Base-by-base conservation (phyloP, 495 filamentous ascomycete species). In the Podospora fimiseda region DNA sequence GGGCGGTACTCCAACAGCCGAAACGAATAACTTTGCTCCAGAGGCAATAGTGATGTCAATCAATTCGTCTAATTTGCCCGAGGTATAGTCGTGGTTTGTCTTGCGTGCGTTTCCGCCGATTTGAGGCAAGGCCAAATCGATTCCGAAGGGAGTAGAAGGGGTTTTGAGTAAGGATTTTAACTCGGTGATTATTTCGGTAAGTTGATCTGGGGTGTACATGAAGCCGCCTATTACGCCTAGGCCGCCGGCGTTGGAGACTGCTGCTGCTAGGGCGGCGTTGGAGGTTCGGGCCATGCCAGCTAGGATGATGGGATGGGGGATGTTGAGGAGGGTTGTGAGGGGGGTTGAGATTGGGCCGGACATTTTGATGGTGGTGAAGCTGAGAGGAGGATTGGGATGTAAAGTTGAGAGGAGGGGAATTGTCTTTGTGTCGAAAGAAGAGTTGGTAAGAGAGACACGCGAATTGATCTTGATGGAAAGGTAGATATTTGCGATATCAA, bases 31-130 rank as follows among this genome's bases (percentile, higher is more conserved):
- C 67, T 73, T 80, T n/a, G 89, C 83, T 21, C 86, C 82, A 59
- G 87, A 84, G 50, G 78, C 74, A 60, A 95, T 86, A 4, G 84
- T 83, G 43, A 93, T 86, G 52, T 87, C 84, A 58, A 94, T 82
- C 20, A 94, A 75, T 65, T 90, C 84, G 66, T 89, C 86, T 11
- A 95, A 80, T 59, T 86, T 82, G 21, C 90, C 89, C 60, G 81
- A 73, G 0, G 89, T 95, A 75, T 95, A 95, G 68, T 94, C 90
- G 72, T 94, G 87, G 72, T 95, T 95, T 5, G 89, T 95, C 60
- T 84, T 85, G 45, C 89, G 80, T 14, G 90, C 89, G 27, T 65
- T 69, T 39, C 87, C 87, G 51, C 89, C 90, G 52, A 95, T 74
- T 66, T 92, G 87, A 1, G 90, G 89, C 2, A 95, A 80, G 1